phyloP scores from a whole-genome alignment of 768 basidiomycete species.

The Crassisporium funariophilum region DNA sequence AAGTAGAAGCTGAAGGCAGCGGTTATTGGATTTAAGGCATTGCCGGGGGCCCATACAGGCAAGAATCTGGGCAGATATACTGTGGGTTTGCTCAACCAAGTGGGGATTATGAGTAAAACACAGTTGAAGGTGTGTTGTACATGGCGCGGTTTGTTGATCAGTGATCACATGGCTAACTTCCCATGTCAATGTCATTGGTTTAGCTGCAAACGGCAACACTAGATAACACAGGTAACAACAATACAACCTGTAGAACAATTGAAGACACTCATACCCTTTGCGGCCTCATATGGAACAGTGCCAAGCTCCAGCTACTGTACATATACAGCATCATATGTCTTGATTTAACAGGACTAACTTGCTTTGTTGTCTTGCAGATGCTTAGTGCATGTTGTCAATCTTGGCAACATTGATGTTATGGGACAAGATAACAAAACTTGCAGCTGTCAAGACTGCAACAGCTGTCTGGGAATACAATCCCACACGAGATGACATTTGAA shows the following conservation, averaged over 20 bases:
- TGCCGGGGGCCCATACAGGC: neutral
- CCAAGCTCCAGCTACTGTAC: neutral
- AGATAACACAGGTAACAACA: conserved; percentile 5
- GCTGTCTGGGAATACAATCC: conserved; percentile 1
- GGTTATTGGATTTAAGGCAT: conserved; percentile 4
- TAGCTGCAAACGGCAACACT: neutral
- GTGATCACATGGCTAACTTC: neutral
- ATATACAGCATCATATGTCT: no score
- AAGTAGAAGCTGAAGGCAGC: neutral
- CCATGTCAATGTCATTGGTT: neutral
- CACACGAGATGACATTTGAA: neutral
- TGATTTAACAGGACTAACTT: no score
- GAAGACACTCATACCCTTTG: neutral
- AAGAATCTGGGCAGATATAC: neutral
- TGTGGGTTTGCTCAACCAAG: neutral
- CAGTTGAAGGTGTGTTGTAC: neutral
- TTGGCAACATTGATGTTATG: no score
- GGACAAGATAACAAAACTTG: neutral
- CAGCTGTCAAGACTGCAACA: neutral
- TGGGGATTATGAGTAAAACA: neutral
- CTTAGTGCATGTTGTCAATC: no score
- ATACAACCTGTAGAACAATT: neutral
- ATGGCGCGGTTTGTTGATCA: neutral
- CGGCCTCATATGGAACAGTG: neutral
- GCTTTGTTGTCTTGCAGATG: no score